phyloP scores from a whole-genome alignment of 2,329 filamentous ascomycete species.

The Cercospora sp. region DNA sequence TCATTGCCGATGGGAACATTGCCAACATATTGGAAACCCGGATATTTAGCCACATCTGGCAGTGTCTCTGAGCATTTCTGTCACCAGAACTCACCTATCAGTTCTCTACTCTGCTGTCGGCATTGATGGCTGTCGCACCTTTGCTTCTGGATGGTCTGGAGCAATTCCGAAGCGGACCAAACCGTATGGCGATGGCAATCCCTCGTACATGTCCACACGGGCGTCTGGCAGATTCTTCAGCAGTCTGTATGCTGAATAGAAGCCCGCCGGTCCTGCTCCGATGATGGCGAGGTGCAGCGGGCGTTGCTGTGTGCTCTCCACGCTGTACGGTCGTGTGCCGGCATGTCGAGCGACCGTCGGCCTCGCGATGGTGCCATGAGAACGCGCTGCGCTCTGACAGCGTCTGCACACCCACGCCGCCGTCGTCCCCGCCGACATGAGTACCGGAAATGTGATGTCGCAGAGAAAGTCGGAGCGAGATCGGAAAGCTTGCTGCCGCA shows the following conservation, averaged over 20 bases:
- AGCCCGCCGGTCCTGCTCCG: conserved; percentile 88
- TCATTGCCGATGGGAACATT: conserved; percentile 76
- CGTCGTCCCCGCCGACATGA: conserved; percentile 21
- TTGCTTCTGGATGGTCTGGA: conserved; percentile 98
- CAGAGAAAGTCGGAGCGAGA: neutral
- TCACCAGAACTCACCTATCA: conserved; percentile 30
- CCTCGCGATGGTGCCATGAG: conserved; percentile 25
- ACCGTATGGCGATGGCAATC: conserved; percentile 87
- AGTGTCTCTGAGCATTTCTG: conserved; percentile 96
- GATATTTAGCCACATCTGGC: conserved; percentile 77
- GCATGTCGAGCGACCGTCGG: neutral
- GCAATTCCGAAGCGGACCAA: conserved; percentile 92
- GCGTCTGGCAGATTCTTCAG: conserved; percentile 73
- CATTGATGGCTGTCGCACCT: conserved; percentile 57
- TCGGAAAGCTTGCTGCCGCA: conserved; percentile 1
- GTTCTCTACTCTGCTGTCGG: conserved; percentile 17
- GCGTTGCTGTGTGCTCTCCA: conserved; percentile 39
- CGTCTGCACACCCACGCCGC: conserved; percentile 26
- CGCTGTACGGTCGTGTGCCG: conserved; percentile 30
- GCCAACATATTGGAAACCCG: conserved; percentile 85
- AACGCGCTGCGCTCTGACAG: conserved; percentile 22
- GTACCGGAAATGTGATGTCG: conserved; percentile 8
- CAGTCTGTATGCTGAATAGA: conserved; percentile 87
- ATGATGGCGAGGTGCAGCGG: conserved; percentile 78
- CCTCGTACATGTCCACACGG: conserved; percentile 92